Evolutionary conservation across 805 yeast species (phyloP).

Genomic region (Ogataea saltuana): DNA sequence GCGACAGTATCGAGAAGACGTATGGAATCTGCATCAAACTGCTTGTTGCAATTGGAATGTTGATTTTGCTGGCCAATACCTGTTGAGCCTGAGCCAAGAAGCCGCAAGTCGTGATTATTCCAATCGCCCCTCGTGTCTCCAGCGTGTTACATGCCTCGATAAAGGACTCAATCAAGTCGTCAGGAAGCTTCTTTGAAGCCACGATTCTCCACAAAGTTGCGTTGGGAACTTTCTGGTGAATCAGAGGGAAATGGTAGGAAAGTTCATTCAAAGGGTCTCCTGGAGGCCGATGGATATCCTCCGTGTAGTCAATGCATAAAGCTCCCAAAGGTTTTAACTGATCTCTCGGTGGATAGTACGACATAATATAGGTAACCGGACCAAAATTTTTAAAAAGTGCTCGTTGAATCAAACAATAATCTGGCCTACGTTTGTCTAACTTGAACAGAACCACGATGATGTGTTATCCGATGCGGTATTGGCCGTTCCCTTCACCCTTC

Average conservation of each 20-base stretch:
- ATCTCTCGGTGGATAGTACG: slow-evolving; percentile 4
- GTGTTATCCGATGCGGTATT: no score
- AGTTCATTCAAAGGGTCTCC: slow-evolving; percentile 4
- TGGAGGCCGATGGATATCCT: slow-evolving; percentile 5
- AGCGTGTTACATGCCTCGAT: slow-evolving; percentile 3
- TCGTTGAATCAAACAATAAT: no score
- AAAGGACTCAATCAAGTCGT: neutral
- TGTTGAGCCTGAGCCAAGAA: slow-evolving; percentile 4
- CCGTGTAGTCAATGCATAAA: slow-evolving; percentile 4
- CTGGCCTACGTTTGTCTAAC: no score
- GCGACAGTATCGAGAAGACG: slow-evolving; percentile 3
- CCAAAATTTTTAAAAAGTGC: no score
- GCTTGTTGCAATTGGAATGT: slow-evolving; percentile 3
- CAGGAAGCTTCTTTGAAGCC: neutral
- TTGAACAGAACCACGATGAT: no score
- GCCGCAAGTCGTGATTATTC: slow-evolving; percentile 2
- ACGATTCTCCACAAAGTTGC: slow-evolving; percentile 3
- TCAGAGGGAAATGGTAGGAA: slow-evolving; percentile 2
- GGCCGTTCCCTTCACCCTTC: no score
- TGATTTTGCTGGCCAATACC: neutral
- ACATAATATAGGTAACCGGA: neutral
- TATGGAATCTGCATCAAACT: slow-evolving; percentile 2
- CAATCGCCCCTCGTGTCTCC: slow-evolving; percentile 3
- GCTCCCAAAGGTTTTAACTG: slow-evolving; percentile 3
- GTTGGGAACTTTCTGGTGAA: slow-evolving; percentile 2